A percentile compares a stretch with the other conserved stretches of the same genome.
These are phyloP conservation scores for Dunaliella primolecta DNA, from an alignment of 139 green algal genomes.

Conservation along the genomic window DNA sequence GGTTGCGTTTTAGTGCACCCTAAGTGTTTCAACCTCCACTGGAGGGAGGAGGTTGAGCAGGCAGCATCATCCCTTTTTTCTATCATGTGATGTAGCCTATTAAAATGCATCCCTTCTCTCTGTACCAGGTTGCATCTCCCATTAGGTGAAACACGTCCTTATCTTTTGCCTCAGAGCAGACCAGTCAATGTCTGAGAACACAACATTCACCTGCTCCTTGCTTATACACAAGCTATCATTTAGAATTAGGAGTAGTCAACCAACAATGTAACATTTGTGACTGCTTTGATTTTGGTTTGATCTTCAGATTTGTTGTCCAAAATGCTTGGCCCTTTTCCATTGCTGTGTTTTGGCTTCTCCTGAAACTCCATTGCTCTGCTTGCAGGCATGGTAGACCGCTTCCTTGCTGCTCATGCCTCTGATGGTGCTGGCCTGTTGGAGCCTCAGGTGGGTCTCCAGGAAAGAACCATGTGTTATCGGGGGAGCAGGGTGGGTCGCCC, in stretches of 20 bases:
- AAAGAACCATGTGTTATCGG: too few species aligned
- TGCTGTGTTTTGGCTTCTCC: not conserved
- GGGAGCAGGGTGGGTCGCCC: too few species aligned
- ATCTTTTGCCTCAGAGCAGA: too few species aligned
- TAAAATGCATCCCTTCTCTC: not conserved
- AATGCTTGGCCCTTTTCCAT: not conserved
- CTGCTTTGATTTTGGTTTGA: not conserved
- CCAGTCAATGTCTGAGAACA: not conserved
- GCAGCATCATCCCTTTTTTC: not conserved
- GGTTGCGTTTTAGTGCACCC: not conserved
- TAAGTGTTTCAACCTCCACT: not conserved
- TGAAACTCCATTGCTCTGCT: not conserved
- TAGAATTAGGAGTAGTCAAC: not conserved
- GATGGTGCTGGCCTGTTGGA: not conserved
- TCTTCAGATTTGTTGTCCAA: not conserved
- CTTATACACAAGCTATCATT: not conserved
- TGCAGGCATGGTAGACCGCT: constrained; percentile 10
- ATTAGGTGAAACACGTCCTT: too few species aligned
- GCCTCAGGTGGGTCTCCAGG: not conserved
- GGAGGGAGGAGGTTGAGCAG: not conserved
- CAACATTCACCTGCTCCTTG: not conserved
- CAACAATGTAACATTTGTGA: not conserved
- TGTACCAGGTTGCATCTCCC: too few species aligned
- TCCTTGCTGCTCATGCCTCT: not conserved
- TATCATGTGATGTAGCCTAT: not conserved